Conservation (phyloP, 2,329 filamentous ascomycete genomes). For the Parastagonospora nodorum region DNA sequence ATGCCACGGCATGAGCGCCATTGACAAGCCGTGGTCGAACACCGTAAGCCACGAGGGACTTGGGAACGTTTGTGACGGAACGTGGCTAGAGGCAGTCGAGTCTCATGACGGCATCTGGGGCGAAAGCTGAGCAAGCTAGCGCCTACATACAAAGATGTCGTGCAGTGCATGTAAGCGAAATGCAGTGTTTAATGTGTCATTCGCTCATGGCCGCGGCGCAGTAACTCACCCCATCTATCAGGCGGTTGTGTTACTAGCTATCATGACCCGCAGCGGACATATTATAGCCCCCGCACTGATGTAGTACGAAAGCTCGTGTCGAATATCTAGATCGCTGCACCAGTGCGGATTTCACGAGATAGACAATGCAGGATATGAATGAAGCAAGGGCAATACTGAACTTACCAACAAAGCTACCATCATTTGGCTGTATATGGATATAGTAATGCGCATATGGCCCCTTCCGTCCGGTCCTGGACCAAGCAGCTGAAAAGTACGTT, state of each 20-base stretch:
- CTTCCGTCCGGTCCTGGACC: constrained; percentile 86
- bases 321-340: too few relatives aligned
- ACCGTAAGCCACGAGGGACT: too few relatives aligned
- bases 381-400: constrained; percentile 23
- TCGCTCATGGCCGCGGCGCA: neutral
- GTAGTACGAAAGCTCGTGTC: too few relatives aligned
- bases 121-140: neutral
- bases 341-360: neutral
- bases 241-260: too few relatives aligned
- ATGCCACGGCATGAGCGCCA: too few relatives aligned
- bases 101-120: neutral
- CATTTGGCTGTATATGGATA: constrained; percentile 74
- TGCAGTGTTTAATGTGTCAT: neutral
- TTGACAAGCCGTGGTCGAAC: too few relatives aligned
- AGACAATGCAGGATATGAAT: neutral
- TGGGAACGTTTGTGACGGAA: too few relatives aligned
- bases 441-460: constrained; percentile 74
- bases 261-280: too few relatives aligned
- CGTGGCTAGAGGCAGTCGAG: neutral
- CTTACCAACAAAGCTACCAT: constrained; percentile 71
- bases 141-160: neutral
- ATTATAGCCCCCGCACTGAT: too few relatives aligned
- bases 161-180: neutral
- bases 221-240: too few relatives aligned
- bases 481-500: constrained; percentile 83